phyloP scores from a whole-genome alignment of 768 basidiomycete species.

The Pleurotus djamor region DNA sequence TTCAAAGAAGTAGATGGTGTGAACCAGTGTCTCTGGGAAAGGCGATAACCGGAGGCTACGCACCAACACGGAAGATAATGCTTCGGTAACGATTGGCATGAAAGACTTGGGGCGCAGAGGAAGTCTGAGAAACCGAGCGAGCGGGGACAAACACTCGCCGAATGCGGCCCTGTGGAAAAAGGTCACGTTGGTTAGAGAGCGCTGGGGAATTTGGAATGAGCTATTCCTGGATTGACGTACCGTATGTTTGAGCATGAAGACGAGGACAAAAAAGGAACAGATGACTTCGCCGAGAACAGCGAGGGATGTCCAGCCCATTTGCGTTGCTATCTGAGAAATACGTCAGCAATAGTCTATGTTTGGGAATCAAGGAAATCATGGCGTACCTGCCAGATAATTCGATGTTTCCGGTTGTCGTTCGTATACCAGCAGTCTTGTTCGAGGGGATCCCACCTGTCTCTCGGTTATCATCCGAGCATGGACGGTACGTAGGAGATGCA shows the following conservation, averaged over 20 bases:
- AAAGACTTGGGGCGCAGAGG: neutral
- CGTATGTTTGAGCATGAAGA: slow-evolving; percentile 9
- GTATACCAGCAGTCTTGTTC: slow-evolving; percentile 18
- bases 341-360: neutral
- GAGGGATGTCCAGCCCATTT: slow-evolving; percentile 7
- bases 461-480: too few species aligned
- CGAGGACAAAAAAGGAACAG: slow-evolving; percentile 2
- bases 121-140: neutral
- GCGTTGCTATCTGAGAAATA: slow-evolving; percentile 15
- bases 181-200: too few species aligned
- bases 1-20: neutral
- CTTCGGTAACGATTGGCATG: slow-evolving; percentile 5
- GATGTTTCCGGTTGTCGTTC: slow-evolving; percentile 12
- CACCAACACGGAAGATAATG: slow-evolving; percentile 10
- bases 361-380: neutral
- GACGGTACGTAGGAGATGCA: neutral
- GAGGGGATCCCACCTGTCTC: slow-evolving; percentile 17
- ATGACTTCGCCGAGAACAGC: slow-evolving; percentile 9
- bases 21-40: too few species aligned
- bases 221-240: neutral
- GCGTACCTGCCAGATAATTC: slow-evolving; percentile 13
- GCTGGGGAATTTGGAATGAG: neutral
- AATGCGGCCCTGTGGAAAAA: neutral
- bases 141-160: neutral
- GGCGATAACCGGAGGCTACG: neutral